Evolutionary conservation across 176 grass and related monocot genomes (phyloP), one percentile per base, ranked within the genome.

Genomic region (Echinochloa phyllopogon): DNA sequence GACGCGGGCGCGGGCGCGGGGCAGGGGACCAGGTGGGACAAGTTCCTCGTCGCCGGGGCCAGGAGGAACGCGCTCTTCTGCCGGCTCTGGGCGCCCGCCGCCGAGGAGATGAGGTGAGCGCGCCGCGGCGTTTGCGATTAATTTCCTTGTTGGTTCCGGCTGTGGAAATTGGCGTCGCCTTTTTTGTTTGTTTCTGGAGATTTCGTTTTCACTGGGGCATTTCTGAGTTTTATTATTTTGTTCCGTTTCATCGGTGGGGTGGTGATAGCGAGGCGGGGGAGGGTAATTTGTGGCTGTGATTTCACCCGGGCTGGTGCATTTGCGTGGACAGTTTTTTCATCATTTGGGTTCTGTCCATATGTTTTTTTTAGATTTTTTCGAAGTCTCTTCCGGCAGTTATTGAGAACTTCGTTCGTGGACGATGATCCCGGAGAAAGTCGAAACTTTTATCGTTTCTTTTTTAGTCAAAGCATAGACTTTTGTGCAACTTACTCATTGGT

Each of bases 31-130:
- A 55, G 57, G 52, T 89, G 63, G 27, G 87, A 51, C 41, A 94
- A 85, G 0, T 94, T 94, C 85, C 48, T 94, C 80, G 69, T 98
- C 45, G 18, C 76, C 42, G 96, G 96, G 0, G 72, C 93, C 16
- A 93, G 96, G 80, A 88, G 82, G 76, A 98, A 88, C 82, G 79
- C 85, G 43, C 91, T 98, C 59, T 98, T 95, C 86, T 98, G 96
- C 84, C 91, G 96, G 4, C 81, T 67, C 48, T 98, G 96, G 96
- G 24, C 83, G 23, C 96, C 93, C 37, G 42, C 84, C 24, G 69
- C 80, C 24, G 62, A 73, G 5, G 76, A 88, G 61, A 94, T 89
- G 80, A 98, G 93, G 96, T 98, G 83, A 88, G 85, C 53, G 23
- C 29, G 48, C 44, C 27, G 25, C 37, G 53, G 50, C 17, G 29